phyloP scores from a whole-genome alignment of 345 rosid species.

The Nasturtium officinale region DNA sequence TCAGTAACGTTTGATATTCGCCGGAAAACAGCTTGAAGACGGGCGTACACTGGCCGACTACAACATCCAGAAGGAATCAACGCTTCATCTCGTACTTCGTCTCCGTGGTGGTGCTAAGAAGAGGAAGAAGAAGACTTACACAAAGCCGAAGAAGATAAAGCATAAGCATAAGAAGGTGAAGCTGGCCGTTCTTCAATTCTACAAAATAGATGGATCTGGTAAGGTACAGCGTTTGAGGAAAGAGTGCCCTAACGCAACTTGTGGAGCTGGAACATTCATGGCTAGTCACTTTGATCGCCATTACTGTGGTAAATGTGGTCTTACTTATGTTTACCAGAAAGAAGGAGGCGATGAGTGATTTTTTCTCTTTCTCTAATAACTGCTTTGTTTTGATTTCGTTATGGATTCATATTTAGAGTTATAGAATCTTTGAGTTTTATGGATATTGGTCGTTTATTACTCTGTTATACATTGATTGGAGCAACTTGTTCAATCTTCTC shows the following conservation, averaged over 20 bases:
- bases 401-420: slow-evolving; percentile 26
- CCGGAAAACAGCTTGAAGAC: slow-evolving; percentile 46
- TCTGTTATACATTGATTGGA: background rate
- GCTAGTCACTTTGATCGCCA: slow-evolving; percentile 47
- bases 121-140: slow-evolving; percentile 52
- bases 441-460: background rate
- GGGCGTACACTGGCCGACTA: slow-evolving; percentile 45
- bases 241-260: slow-evolving; percentile 42
- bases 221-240: slow-evolving; percentile 46
- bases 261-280: slow-evolving; percentile 47
- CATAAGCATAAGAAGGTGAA: slow-evolving; percentile 47
- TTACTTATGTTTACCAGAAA: slow-evolving; percentile 44
- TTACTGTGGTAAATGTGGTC: slow-evolving; percentile 48
- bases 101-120: slow-evolving; percentile 50
- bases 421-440: background rate
- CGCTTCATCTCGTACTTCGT: slow-evolving; percentile 49
- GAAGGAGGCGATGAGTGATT: slow-evolving; percentile 35
- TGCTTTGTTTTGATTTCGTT: background rate
- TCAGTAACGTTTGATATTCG: slow-evolving; percentile 43
- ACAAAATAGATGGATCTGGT: slow-evolving; percentile 39
- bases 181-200: slow-evolving; percentile 42
- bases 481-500: background rate
- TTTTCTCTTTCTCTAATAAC: slow-evolving; percentile 9
- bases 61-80: slow-evolving; percentile 50
- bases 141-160: slow-evolving; percentile 45